Evolutionary conservation across 495 filamentous ascomycete genomes (phyloP).

Genomic region (Podospora pseudopauciseta): DNA sequence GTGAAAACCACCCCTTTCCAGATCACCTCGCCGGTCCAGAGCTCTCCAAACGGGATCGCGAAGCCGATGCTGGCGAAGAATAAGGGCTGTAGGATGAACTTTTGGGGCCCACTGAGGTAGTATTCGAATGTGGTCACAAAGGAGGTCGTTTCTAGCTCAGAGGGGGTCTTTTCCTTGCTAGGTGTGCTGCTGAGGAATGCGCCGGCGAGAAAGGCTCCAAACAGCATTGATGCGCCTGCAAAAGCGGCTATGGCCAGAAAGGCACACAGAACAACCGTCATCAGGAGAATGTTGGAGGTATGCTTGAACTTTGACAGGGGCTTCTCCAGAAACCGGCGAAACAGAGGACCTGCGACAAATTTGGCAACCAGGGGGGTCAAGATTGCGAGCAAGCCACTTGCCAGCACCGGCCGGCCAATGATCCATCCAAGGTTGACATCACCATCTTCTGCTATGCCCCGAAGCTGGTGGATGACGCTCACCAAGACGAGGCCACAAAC

Average conservation of each 20-base stretch:
- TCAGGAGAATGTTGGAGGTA: conserved; percentile 19
- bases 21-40: conserved; percentile 60
- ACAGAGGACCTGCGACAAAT: conserved; percentile 16
- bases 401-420: conserved; percentile 28
- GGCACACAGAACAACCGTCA: conserved; percentile 20
- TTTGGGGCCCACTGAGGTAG: conserved; percentile 52
- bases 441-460: conserved; percentile 22
- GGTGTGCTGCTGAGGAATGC: conserved; percentile 45
- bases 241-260: conserved; percentile 27
- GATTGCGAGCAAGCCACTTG: conserved; percentile 25
- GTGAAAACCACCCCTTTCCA: conserved; percentile 74
- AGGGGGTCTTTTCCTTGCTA: not conserved
- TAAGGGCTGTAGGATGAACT: conserved; percentile 61
- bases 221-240: conserved; percentile 64
- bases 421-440: conserved; percentile 25
- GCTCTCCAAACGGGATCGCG: conserved; percentile 66
- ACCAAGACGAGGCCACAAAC: conserved; percentile 79
- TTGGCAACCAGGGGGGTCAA: conserved; percentile 24
- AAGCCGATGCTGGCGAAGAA: conserved; percentile 85
- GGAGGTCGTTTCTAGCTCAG: conserved; percentile 14
- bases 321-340: conserved; percentile 15
- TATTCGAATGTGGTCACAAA: conserved; percentile 49
- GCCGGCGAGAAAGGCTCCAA: conserved; percentile 68
- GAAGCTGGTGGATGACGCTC: conserved; percentile 55
- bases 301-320: conserved; percentile 11